Evolutionary conservation across 2,329 filamentous ascomycete species (phyloP).

Genomic region (Fusarium compactum): DNA sequence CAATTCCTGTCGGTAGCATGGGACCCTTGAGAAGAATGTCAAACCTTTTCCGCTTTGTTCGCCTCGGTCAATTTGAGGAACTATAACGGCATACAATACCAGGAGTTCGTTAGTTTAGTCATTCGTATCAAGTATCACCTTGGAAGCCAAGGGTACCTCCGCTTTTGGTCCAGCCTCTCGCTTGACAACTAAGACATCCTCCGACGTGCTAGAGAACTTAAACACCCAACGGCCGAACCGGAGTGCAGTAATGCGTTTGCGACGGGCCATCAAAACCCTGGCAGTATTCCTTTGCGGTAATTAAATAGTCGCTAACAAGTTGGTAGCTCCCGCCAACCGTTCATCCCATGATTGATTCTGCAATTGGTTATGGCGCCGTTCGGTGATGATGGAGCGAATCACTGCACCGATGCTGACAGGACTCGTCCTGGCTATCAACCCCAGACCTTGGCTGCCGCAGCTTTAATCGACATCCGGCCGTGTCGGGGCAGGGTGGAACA

Average conservation of each 20-base stretch:
- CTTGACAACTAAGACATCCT: constrained; percentile 22
- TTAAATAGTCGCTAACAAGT: constrained; percentile 36
- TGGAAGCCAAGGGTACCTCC: neutral
- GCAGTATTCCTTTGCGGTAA: constrained; percentile 33
- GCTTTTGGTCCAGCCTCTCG: neutral
- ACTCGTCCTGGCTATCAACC: constrained; percentile 27
- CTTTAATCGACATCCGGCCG: constrained; percentile 29
- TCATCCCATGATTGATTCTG: constrained; percentile 32
- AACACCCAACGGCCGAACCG: constrained; percentile 35
- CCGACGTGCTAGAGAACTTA: constrained; percentile 20
- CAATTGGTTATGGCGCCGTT: constrained; percentile 25
- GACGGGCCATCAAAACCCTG: constrained; percentile 29
- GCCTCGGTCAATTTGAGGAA: constrained; percentile 2
- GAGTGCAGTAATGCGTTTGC: constrained; percentile 21
- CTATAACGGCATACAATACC: constrained; percentile 1
- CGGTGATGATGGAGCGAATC: constrained; percentile 24
- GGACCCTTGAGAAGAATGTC: constrained; percentile 29
- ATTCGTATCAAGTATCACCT: neutral
- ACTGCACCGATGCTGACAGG: neutral
- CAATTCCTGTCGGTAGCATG: constrained; percentile 31
- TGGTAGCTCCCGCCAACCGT: constrained; percentile 28
- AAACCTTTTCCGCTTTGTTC: constrained; percentile 15
- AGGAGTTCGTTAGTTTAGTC: neutral
- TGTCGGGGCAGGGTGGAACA: constrained; percentile 20
- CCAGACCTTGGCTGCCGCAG: constrained; percentile 31